Percentiles rank a stretch among this genome's conserved stretches.
phyloP scores from a whole-genome alignment of 306 rosid genomes.

The Astragalus glycyphyllos region DNA sequence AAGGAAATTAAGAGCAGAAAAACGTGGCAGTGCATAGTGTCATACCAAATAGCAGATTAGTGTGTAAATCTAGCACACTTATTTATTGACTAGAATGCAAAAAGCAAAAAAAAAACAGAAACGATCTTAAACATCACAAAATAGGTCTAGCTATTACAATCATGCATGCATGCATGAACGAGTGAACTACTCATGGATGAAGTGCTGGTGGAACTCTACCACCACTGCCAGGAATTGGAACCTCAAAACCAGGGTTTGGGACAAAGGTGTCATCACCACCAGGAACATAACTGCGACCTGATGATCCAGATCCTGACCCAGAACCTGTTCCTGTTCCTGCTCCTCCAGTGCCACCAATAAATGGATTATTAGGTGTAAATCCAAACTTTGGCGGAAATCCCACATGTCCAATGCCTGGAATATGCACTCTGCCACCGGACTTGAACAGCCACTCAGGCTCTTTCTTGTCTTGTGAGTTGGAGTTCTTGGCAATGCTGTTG shows the following conservation, averaged over 20 bases:
- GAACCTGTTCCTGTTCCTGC: constrained; percentile 8
- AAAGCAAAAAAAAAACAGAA: background rate
- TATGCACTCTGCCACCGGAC: constrained; percentile 44
- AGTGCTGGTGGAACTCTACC: constrained; percentile 43
- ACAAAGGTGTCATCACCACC: constrained; percentile 75
- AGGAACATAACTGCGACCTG: constrained; percentile 54
- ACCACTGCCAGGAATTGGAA: constrained; percentile 63
- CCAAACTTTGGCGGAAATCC: constrained; percentile 45
- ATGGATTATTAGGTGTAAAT: constrained; percentile 40
- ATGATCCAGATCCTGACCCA: background rate
- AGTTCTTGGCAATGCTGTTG: constrained; percentile 23
- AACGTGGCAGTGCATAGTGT: constrained; percentile 6
- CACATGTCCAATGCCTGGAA: constrained; percentile 68
- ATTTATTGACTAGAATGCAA: constrained; percentile 28
- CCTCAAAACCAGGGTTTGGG: constrained; percentile 77
- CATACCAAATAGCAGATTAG: background rate
- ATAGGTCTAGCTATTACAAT: constrained; percentile 29
- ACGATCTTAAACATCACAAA: constrained; percentile 11
- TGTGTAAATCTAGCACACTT: constrained; percentile 42
- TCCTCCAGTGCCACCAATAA: constrained; percentile 37
- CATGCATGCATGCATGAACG: constrained; percentile 22
- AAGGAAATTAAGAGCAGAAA: constrained; percentile 19
- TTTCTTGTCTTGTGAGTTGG: constrained; percentile 50
- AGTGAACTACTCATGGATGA: constrained; percentile 47
- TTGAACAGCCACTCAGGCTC: constrained; percentile 61